These are phyloP conservation scores for Neurospora africana DNA, from an alignment of 495 filamentous ascomycete species.

Conservation along the genomic window DNA sequence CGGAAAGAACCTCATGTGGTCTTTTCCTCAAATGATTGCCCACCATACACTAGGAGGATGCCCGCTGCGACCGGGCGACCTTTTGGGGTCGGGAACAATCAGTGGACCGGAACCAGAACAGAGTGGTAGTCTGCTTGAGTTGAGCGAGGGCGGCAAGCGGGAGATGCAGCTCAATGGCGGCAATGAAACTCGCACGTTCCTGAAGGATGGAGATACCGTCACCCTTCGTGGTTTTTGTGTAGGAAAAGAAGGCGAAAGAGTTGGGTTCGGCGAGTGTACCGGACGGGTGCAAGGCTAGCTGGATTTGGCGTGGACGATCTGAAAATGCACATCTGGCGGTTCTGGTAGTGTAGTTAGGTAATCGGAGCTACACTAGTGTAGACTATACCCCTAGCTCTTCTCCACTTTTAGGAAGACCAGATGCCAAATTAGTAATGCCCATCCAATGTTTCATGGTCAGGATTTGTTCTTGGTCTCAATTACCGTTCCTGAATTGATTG, in stretches of 20 bases:
- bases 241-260: conserved; percentile 42
- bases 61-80: conserved; percentile 67
- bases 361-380: neutral
- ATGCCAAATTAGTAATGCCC: neutral
- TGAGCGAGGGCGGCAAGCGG: conserved; percentile 55
- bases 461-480: neutral
- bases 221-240: conserved; percentile 55
- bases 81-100: conserved; percentile 86
- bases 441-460: neutral
- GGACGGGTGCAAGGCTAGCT: conserved; percentile 39
- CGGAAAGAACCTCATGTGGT: conserved; percentile 70
- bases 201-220: conserved; percentile 78
- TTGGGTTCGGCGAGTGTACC: conserved; percentile 65
- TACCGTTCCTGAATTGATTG: neutral
- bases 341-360: too few relatives aligned
- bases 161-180: conserved; percentile 51
- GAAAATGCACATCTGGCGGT: neutral
- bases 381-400: neutral
- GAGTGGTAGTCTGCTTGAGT: conserved; percentile 72
- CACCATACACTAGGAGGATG: conserved; percentile 87
- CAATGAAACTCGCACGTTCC: conserved; percentile 61
- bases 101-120: conserved; percentile 54
- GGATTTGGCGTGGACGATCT: neutral
- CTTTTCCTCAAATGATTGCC: conserved; percentile 88
- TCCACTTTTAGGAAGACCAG: neutral